Percentiles rank a stretch among this genome's conserved stretches.
phyloP scores from a whole-genome alignment of 202 grass and related monocot genomes.

The Sporobolus alterniflorus region DNA sequence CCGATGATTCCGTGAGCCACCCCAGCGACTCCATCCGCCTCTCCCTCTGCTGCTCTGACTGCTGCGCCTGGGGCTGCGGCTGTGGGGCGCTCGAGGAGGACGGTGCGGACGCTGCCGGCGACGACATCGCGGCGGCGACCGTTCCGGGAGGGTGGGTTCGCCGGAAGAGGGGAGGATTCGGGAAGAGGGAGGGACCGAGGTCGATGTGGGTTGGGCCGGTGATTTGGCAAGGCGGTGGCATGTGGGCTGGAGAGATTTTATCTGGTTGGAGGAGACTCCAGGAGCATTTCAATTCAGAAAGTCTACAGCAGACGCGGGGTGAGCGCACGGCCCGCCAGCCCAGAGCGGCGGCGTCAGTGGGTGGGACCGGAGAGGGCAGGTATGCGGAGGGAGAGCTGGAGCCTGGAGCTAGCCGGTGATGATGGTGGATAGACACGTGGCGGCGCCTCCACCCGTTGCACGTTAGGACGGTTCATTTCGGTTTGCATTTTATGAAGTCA shows the following conservation, averaged over 20 bases:
- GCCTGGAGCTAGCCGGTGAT: no score
- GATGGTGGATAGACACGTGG: no score
- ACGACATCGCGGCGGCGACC: constrained; percentile 38
- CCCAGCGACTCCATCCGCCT: constrained; percentile 85
- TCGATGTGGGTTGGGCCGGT: constrained; percentile 17
- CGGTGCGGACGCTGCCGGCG: constrained; percentile 22
- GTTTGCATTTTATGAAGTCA: no score
- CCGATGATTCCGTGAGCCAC: constrained; percentile 92
- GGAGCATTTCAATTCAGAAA: not conserved
- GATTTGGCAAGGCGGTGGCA: not conserved
- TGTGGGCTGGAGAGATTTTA: not conserved
- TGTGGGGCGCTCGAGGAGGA: not conserved
- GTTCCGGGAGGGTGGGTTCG: not conserved
- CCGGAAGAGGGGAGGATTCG: not conserved
- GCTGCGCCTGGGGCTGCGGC: not conserved
- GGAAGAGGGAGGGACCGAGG: not conserved
- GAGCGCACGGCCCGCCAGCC: no score
- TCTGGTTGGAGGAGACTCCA: not conserved
- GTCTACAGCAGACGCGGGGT: not conserved
- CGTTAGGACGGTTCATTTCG: no score
- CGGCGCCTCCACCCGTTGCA: no score
- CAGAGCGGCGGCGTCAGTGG: no score
- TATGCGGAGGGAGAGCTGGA: no score
- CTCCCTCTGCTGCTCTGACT: constrained; percentile 37
- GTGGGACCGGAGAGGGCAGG: no score